Conservation (phyloP, 805 yeast genomes). For the Suhomyces faveliae region DNA sequence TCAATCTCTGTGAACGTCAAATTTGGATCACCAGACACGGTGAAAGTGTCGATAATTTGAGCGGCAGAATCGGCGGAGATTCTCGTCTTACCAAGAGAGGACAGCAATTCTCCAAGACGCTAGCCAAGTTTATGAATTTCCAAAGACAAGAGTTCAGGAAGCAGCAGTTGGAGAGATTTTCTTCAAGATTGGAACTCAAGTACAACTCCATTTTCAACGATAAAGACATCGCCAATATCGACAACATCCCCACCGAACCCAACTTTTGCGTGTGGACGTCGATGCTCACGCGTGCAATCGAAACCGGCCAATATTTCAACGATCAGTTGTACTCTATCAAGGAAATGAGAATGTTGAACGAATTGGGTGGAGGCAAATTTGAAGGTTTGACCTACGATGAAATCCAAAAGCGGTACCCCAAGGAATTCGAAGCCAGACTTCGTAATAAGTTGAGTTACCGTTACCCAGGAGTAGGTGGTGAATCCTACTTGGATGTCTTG, state of each 20-base stretch:
- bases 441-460: slow-evolving; percentile 79
- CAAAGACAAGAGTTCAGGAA: slow-evolving; percentile 69
- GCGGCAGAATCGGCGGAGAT: slow-evolving; percentile 91
- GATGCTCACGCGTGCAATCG: slow-evolving; percentile 74
- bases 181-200: slow-evolving; percentile 45
- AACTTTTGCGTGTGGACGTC: slow-evolving; percentile 91
- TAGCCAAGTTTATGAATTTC: slow-evolving; percentile 69
- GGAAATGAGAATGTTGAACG: slow-evolving; percentile 91
- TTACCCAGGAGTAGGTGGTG: slow-evolving; percentile 98
- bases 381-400: slow-evolving; percentile 93
- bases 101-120: slow-evolving; percentile 63
- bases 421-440: slow-evolving; percentile 75
- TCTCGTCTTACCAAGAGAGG: slow-evolving; percentile 81
- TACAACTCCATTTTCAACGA: slow-evolving; percentile 31
- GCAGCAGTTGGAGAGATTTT: slow-evolving; percentile 55
- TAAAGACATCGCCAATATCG: slow-evolving; percentile 21
- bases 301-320: slow-evolving; percentile 74
- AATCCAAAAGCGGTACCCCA: slow-evolving; percentile 68
- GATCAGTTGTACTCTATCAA: slow-evolving; percentile 74
- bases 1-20: slow-evolving; percentile 84
- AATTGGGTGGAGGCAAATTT: slow-evolving; percentile 87
- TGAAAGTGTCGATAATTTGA: slow-evolving; percentile 80
- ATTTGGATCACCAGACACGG: slow-evolving; percentile 97
- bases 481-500: slow-evolving; percentile 89
- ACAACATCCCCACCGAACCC: slow-evolving; percentile 53